These are phyloP conservation scores for Hypoxylon sp. DNA, from an alignment of 2,329 filamentous ascomycete genomes.

Conservation along the genomic window DNA sequence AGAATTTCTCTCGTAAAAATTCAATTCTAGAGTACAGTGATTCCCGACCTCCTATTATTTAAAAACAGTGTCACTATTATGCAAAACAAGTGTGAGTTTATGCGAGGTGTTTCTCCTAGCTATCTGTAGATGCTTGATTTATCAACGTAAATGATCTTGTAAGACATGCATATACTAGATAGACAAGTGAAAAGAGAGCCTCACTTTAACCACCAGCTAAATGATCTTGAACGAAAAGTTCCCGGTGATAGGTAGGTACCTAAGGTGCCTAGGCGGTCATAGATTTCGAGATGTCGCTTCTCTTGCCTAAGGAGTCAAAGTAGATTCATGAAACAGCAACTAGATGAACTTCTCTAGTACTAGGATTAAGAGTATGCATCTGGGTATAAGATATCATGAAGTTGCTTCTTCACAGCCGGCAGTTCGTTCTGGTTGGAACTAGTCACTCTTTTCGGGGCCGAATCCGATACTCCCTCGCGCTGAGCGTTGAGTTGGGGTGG, in stretches of 20 bases:
- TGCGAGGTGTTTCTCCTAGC: not conserved
- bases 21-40: too few relatives aligned
- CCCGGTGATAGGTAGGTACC: not conserved
- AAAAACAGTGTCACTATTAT: not conserved
- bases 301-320: not conserved
- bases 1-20: not conserved
- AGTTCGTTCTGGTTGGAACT: too few relatives aligned
- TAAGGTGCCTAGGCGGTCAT: too few relatives aligned
- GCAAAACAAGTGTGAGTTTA: not conserved
- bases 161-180: not conserved
- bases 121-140: not conserved
- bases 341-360: not conserved
- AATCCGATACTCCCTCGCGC: not conserved
- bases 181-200: not conserved
- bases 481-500: too few relatives aligned
- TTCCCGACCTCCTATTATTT: too few relatives aligned
- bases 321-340: not conserved
- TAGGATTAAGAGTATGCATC: too few relatives aligned
- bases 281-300: not conserved
- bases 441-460: not conserved
- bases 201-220: not conserved
- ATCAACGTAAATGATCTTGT: not conserved
- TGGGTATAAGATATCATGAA: too few relatives aligned
- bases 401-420: too few relatives aligned
- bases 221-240: not conserved